Conservation (phyloP, 1,284 basidiomycete species). For the Ustilago hordei region DNA sequence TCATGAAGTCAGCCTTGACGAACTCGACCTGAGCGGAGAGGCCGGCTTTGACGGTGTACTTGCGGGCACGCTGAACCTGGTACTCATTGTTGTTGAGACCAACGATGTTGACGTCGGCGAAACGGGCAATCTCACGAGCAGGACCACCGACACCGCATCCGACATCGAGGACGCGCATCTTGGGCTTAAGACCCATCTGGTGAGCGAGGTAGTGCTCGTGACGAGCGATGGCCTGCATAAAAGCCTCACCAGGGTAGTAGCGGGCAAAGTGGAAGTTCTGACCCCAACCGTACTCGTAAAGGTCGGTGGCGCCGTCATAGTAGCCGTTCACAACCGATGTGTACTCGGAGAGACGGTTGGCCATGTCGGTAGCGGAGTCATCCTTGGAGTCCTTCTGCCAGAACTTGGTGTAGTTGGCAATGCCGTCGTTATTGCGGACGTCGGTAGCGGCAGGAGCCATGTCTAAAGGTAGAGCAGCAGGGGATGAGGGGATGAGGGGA, state of each 20-base stretch:
- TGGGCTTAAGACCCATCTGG: slow-evolving; percentile 74
- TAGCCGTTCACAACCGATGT: slow-evolving; percentile 96
- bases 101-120: slow-evolving; percentile 86
- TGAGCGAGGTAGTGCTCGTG: slow-evolving; percentile 98
- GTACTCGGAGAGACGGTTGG: slow-evolving; percentile 85
- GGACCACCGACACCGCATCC: slow-evolving; percentile 98
- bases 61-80: slow-evolving; percentile 86
- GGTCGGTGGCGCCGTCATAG: slow-evolving; percentile 94
- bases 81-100: slow-evolving; percentile 98
- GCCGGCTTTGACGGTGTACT: slow-evolving; percentile 84
- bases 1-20: slow-evolving; percentile 85
- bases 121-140: slow-evolving; percentile 92
- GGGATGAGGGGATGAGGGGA: background rate
- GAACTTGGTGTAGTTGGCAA: slow-evolving; percentile 91
- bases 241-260: slow-evolving; percentile 95
- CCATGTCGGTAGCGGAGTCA: slow-evolving; percentile 79
- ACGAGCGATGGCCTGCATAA: slow-evolving; percentile 83
- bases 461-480: slow-evolving; percentile 10
- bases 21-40: slow-evolving; percentile 82
- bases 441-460: slow-evolving; percentile 72
- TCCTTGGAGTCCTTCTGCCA: slow-evolving; percentile 88
- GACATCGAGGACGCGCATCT: slow-evolving; percentile 96
- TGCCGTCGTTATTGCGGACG: slow-evolving; percentile 83
- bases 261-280: slow-evolving; percentile 98
- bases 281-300: slow-evolving; percentile 97